A percentile compares a stretch with the other conserved stretches of the same genome.
phyloP scores from a whole-genome alignment of 2,329 filamentous ascomycete species.

The Sarocladium brachiariae region DNA sequence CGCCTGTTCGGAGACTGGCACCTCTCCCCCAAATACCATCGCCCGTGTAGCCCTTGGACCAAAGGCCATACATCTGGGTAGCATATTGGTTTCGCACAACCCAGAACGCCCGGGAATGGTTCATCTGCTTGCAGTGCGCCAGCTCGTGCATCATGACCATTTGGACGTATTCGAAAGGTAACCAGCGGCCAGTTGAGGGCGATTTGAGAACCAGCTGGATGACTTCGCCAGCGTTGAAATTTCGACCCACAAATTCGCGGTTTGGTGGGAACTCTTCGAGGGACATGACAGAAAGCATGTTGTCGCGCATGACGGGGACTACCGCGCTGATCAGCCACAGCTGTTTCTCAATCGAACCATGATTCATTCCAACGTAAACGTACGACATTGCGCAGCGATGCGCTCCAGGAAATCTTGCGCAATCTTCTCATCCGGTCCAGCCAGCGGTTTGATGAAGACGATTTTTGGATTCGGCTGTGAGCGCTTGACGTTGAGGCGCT shows the following conservation, averaged over 20 bases:
- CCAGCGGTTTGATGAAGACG: constrained; percentile 76
- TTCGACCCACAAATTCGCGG: constrained; percentile 75
- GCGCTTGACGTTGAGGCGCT: constrained; percentile 68
- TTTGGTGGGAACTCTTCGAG: constrained; percentile 81
- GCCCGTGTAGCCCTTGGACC: constrained; percentile 64
- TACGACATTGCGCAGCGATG: constrained; percentile 73
- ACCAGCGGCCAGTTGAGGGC: constrained; percentile 57
- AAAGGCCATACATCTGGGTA: constrained; percentile 62
- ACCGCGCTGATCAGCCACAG: too few species aligned
- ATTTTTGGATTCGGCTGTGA: constrained; percentile 72
- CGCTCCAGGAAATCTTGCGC: constrained; percentile 67
- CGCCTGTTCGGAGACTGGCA: constrained; percentile 51
- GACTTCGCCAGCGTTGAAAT: constrained; percentile 85
- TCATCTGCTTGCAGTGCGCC: constrained; percentile 88
- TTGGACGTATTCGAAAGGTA: constrained; percentile 77
- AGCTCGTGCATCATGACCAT: constrained; percentile 96
- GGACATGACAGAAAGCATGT: constrained; percentile 58
- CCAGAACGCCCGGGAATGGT: constrained; percentile 79
- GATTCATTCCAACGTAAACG: too few species aligned
- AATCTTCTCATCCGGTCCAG: constrained; percentile 53
- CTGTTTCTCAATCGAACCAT: too few species aligned
- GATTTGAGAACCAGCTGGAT: constrained; percentile 77
- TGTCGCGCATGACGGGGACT: constrained; percentile 65
- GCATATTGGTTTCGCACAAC: constrained; percentile 68
- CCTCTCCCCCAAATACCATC: constrained; percentile 81